Evolutionary conservation across 768 basidiomycete species (phyloP).

Genomic region (Dentipellis sp.): DNA sequence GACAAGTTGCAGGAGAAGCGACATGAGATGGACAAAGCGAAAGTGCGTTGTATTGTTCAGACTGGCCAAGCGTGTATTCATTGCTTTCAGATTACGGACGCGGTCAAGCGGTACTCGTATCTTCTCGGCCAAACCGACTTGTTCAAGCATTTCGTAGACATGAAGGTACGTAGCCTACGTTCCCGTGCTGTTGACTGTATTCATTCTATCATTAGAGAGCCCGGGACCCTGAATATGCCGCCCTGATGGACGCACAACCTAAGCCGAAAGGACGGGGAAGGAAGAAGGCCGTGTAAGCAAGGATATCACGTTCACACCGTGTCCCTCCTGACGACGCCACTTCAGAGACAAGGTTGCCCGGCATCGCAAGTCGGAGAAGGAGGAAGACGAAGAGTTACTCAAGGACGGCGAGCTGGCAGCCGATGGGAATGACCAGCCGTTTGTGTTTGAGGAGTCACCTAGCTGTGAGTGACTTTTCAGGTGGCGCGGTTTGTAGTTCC

Average conservation of each 20-base stretch:
- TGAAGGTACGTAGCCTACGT: slow-evolving; percentile 53
- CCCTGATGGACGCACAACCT: slow-evolving; percentile 77
- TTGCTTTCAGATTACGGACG: slow-evolving; percentile 64
- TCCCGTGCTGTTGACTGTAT: too few relatives aligned
- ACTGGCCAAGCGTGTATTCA: slow-evolving; percentile 5
- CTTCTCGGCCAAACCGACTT: slow-evolving; percentile 97
- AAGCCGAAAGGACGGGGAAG: slow-evolving; percentile 79
- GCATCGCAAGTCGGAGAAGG: slow-evolving; percentile 94
- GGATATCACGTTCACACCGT: not conserved
- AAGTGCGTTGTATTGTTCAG: slow-evolving; percentile 32
- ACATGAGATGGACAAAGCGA: slow-evolving; percentile 83
- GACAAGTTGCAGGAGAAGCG: slow-evolving; percentile 60
- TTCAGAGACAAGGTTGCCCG: slow-evolving; percentile 66
- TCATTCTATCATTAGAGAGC: slow-evolving; percentile 36
- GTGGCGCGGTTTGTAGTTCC: not conserved
- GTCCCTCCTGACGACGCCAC: not conserved
- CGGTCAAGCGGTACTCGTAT: slow-evolving; percentile 94
- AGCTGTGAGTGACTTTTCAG: slow-evolving; percentile 45
- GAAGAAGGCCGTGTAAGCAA: slow-evolving; percentile 64
- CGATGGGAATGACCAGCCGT: slow-evolving; percentile 82
- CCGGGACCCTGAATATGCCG: slow-evolving; percentile 89
- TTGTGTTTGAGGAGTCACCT: slow-evolving; percentile 91
- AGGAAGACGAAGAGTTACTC: slow-evolving; percentile 93
- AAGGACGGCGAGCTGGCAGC: slow-evolving; percentile 76
- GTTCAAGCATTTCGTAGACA: slow-evolving; percentile 96